Evolutionary conservation across 495 filamentous ascomycete species (phyloP).

Genomic region (Filosporella fistucella): DNA sequence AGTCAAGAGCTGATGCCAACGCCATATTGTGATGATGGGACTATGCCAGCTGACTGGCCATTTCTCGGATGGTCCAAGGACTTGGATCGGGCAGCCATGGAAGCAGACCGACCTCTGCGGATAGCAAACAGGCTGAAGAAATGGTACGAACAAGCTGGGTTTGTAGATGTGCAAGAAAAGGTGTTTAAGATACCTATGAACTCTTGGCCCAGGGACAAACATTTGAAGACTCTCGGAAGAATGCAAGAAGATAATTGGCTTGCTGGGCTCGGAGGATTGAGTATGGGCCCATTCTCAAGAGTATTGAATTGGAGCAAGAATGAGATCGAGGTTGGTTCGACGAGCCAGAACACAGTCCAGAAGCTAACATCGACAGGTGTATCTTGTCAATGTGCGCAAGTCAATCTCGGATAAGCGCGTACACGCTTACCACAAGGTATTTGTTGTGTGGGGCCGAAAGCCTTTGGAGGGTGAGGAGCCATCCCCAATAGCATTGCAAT

Average conservation of each 20-base stretch:
- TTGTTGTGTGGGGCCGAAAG: conserved; percentile 51
- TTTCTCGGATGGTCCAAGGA: conserved; percentile 49
- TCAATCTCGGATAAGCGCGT: conserved; percentile 47
- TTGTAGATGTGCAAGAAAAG: conserved; percentile 55
- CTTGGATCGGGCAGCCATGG: conserved; percentile 40
- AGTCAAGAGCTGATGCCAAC: conserved; percentile 55
- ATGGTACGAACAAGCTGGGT: conserved; percentile 58
- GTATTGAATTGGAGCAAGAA: conserved; percentile 19
- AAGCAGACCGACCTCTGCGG: conserved; percentile 43
- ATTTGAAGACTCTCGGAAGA: conserved; percentile 35
- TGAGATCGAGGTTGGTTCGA: conserved; percentile 27
- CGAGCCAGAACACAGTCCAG: conserved; percentile 36
- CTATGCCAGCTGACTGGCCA: conserved; percentile 37
- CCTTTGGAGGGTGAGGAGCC: conserved; percentile 22
- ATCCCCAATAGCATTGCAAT: too few species aligned
- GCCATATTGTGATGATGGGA: conserved; percentile 57
- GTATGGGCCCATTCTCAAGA: conserved; percentile 14
- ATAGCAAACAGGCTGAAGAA: conserved; percentile 46
- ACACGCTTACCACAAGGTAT: conserved; percentile 50
- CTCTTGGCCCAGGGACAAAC: conserved; percentile 42
- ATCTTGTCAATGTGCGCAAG: conserved; percentile 53
- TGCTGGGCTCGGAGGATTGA: conserved; percentile 18
- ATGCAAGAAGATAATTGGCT: conserved; percentile 38
- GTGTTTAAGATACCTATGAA: conserved; percentile 54
- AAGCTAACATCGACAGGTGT: too few species aligned